Percentiles rank a stretch among this genome's conserved stretches.
Evolutionary conservation across 108 stramenopile genomes (phyloP).

Genomic region (Nitzschia putrida): DNA sequence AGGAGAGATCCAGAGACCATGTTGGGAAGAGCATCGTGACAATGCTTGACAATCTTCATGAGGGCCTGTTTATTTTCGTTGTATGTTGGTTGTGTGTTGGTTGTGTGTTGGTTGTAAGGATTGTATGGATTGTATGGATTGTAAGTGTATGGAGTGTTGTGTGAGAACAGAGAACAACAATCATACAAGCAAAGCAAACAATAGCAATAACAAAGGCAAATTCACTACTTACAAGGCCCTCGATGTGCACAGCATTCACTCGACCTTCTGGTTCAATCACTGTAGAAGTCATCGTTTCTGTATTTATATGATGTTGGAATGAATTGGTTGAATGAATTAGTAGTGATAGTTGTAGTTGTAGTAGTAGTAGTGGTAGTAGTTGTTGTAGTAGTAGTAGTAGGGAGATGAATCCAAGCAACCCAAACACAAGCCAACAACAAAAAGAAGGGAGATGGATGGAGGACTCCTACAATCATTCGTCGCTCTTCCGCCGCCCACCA

Average conservation of each 20-base stretch:
- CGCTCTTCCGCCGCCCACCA: no score
- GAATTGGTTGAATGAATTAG: background rate
- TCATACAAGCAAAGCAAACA: background rate
- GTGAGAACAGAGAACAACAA: background rate
- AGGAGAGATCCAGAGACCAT: constrained; percentile 95
- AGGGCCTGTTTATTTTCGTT: constrained; percentile 55
- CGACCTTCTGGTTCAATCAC: constrained; percentile 73
- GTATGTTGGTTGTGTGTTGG: background rate
- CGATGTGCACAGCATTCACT: constrained; percentile 73
- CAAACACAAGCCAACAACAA: no score
- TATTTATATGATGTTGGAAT: background rate
- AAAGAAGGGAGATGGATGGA: no score
- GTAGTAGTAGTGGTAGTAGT: no score
- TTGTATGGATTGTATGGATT: background rate
- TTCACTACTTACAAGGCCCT: constrained; percentile 67
- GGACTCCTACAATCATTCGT: no score
- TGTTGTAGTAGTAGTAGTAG: background rate
- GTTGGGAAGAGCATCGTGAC: constrained; percentile 90
- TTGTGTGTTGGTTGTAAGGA: background rate
- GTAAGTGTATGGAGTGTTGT: no score
- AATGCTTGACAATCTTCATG: constrained; percentile 98
- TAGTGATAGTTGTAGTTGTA: no score
- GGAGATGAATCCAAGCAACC: background rate
- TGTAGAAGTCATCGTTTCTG: constrained; percentile 28
- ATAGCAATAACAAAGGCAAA: background rate